Evolutionary conservation across 2,329 filamentous ascomycete species (phyloP), one percentile per base, ranked within the genome.

Genomic region (Zasmidium cellare): DNA sequence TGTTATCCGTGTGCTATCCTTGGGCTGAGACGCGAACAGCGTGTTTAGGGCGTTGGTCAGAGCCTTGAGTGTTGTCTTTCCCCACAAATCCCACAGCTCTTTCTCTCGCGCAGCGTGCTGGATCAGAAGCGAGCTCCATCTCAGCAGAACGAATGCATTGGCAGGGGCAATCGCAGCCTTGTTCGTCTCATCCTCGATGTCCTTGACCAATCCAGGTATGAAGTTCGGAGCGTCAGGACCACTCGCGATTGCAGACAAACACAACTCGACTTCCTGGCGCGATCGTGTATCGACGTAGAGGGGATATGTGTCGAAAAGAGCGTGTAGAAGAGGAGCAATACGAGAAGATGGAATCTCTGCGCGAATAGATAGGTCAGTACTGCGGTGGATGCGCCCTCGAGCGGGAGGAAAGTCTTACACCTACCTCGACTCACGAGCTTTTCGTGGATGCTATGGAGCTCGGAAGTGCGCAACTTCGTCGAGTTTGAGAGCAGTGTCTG

Each of bases 271-370:
- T 38, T 91, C 91, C 67, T 87, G 83, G 66, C 94, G 86, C 46
- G 94, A 97, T 64, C 85, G 80, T 68, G 92, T 87, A 76, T 99
- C 94, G 75, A 87, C 79, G 75, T 97, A 99, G 67, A 89, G 86
- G 60, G 90, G 85, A 71, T 97, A 92, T 52, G 92, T 97, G 72
- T 86, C 86, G 77, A 97, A 93, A 28, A 99, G 84, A 31, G 92
- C 79, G 60, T 85, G 82, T 62, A 96, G 78, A 50, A 73, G 57
- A 25, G 64, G 57, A 51, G 68, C 58, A 49, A 68, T 25, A 45
- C 71, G 65, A 35, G 67, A 51, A 24, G 51, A 28, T 23, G 64
- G 55, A 38, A 66, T 59, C 14, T 56, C 64, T 66, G 55, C 28
- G 45, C 12, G 23, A 18, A 53, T 6, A 11, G 11, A 28, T 11